Evolutionary conservation across 768 basidiomycete genomes (phyloP).

Genomic region (Piloderma croceum): DNA sequence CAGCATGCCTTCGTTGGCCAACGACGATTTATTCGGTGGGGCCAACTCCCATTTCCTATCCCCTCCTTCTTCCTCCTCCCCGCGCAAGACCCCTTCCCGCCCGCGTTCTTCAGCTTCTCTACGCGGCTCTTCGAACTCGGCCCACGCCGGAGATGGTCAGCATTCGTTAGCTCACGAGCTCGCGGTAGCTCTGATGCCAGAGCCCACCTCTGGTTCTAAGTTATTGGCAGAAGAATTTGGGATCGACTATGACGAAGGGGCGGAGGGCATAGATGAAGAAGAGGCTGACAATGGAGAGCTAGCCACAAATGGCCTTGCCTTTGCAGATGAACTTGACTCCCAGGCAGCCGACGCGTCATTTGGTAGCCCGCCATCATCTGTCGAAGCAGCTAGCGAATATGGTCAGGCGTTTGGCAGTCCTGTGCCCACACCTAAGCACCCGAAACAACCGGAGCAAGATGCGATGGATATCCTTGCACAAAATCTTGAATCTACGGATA

Average conservation of each 20-base stretch:
- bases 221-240: conserved; percentile 84
- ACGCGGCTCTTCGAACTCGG: conserved; percentile 38
- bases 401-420: conserved; percentile 7
- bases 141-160: conserved; percentile 34
- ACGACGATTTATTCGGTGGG: conserved; percentile 2
- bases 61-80: conserved; percentile 10
- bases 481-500: conserved; percentile 71
- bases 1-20: conserved; percentile 2
- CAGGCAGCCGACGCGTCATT: conserved; percentile 25
- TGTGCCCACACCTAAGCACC: conserved; percentile 19
- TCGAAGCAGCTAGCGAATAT: conserved; percentile 16
- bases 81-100: conserved; percentile 26
- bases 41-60: conserved; percentile 26
- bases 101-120: conserved; percentile 47
- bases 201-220: conserved; percentile 72
- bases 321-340: conserved; percentile 39
- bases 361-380: conserved; percentile 24
- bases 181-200: conserved; percentile 82
- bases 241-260: conserved; percentile 83
- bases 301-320: conserved; percentile 27
- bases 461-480: conserved; percentile 68
- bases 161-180: conserved; percentile 85
- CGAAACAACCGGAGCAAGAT: conserved; percentile 44
- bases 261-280: conserved; percentile 69
- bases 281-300: conserved; percentile 7